These are phyloP conservation scores for Lolium perenne DNA, from an alignment of 176 grass and related monocot species.

Conservation along the genomic window DNA sequence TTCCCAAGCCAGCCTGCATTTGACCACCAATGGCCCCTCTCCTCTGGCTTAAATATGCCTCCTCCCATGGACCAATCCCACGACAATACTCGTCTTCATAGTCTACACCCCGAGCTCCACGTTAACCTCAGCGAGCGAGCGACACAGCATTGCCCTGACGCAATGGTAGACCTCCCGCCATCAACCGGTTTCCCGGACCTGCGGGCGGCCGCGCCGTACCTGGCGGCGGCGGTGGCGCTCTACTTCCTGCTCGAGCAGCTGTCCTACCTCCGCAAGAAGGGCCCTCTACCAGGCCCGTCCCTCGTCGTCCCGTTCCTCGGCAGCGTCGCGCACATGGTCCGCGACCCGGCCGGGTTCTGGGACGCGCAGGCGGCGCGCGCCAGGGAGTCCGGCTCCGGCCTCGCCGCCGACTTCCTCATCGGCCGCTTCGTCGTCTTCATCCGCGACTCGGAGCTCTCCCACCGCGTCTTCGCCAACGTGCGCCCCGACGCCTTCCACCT, in stretches of 20 bases:
- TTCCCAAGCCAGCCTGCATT: conserved; percentile 24
- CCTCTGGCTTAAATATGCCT: conserved; percentile 42
- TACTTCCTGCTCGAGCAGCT: conserved; percentile 67
- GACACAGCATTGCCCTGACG: background rate
- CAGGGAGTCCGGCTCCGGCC: conserved; percentile 50
- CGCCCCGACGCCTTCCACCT: conserved; percentile 85
- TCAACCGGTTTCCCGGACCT: conserved; percentile 2
- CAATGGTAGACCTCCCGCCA: conserved; percentile 15
- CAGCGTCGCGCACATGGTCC: conserved; percentile 57
- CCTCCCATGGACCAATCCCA: background rate
- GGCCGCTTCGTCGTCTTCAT: conserved; percentile 83
- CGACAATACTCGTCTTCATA: background rate
- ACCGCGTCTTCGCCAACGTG: conserved; percentile 80
- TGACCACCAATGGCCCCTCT: conserved; percentile 44
- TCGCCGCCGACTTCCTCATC: conserved; percentile 67
- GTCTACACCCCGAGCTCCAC: conserved; percentile 24
- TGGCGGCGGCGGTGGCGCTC: conserved; percentile 40
- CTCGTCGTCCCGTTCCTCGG: conserved; percentile 77
- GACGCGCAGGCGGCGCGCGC: conserved; percentile 58
- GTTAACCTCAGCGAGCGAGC: background rate
- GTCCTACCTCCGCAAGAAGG: conserved; percentile 79
- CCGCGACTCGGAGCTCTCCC: conserved; percentile 73
- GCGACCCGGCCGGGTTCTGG: conserved; percentile 71
- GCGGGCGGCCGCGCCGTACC: conserved; percentile 49
- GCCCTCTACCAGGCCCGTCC: conserved; percentile 50